Evolutionary conservation across 495 filamentous ascomycete genomes (phyloP).

Genomic region (Rhypophila decipiens): DNA sequence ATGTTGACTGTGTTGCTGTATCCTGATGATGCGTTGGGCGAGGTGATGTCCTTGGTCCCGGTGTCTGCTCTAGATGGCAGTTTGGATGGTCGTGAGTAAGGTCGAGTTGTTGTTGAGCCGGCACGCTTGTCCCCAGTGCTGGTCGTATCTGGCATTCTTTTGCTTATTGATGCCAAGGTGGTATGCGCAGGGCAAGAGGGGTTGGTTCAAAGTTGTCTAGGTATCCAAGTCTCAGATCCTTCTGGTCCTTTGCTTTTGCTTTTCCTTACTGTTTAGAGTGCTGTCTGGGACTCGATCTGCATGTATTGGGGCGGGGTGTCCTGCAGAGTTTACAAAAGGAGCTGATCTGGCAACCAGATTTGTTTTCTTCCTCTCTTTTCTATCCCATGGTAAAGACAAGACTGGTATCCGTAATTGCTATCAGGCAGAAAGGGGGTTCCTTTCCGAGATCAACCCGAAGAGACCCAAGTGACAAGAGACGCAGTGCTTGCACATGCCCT

Average conservation of each 20-base stretch:
- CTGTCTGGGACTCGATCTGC: constrained; percentile 1
- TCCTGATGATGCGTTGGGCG: constrained; percentile 3
- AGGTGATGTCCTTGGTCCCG: constrained; percentile 11
- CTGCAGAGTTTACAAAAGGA: too few species aligned
- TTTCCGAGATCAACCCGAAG: not conserved
- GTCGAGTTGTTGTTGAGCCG: constrained; percentile 11
- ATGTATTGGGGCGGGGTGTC: not conserved
- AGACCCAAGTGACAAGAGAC: too few species aligned
- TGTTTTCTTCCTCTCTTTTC: constrained; percentile 5
- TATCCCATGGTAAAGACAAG: constrained; percentile 1
- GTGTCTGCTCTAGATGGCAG: constrained; percentile 15
- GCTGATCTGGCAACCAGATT: too few species aligned
- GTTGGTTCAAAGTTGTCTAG: too few species aligned
- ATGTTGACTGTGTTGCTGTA: constrained; percentile 20
- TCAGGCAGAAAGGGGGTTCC: constrained; percentile 4
- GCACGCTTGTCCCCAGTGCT: constrained; percentile 8
- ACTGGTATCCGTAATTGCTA: too few species aligned
- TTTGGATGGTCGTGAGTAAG: constrained; percentile 18
- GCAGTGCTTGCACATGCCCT: constrained; percentile 1
- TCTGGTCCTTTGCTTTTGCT: not conserved
- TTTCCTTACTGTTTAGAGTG: constrained; percentile 1
- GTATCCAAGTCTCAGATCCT: too few species aligned
- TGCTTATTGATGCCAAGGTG: not conserved
- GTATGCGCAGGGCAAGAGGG: not conserved
- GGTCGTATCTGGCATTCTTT: not conserved